These are phyloP conservation scores for Aspergillus olivimuriae DNA, from an alignment of 495 filamentous ascomycete species.

Conservation along the genomic window DNA sequence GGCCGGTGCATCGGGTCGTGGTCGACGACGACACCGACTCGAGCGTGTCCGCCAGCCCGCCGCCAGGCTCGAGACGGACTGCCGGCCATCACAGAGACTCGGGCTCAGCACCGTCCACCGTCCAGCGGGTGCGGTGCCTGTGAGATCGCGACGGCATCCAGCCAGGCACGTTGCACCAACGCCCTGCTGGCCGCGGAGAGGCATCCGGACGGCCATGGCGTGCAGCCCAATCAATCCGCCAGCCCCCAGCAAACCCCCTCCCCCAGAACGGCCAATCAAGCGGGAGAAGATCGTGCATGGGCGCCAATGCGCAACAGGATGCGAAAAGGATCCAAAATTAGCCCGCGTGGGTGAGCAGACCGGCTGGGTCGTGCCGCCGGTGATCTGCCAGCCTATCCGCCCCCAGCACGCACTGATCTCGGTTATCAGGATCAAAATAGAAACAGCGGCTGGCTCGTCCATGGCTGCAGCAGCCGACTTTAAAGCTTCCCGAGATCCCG, in stretches of 20 bases:
- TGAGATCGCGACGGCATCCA: too few species aligned
- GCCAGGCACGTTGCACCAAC: too few species aligned
- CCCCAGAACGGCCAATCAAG: conserved; percentile 13
- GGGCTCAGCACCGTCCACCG: too few species aligned
- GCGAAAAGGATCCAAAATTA: conserved; percentile 24
- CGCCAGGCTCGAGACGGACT: too few species aligned
- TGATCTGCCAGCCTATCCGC: background rate
- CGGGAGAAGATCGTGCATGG: conserved; percentile 8
- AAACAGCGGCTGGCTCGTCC: conserved; percentile 12
- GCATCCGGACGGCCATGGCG: too few species aligned
- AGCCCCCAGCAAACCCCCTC: too few species aligned
- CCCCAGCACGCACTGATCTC: conserved; percentile 7
- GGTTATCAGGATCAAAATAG: conserved; percentile 19
- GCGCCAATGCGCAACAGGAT: conserved; percentile 11
- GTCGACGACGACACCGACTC: too few species aligned
- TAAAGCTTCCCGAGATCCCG: conserved; percentile 29
- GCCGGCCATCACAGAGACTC: too few species aligned
- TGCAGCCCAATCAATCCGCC: conserved; percentile 12
- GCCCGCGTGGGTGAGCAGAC: conserved; percentile 2
- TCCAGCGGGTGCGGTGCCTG: too few species aligned
- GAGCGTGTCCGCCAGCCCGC: too few species aligned
- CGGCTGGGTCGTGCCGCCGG: background rate
- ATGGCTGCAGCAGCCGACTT: conserved; percentile 5
- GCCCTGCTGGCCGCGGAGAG: too few species aligned
- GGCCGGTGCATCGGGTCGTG: too few species aligned